Evolutionary conservation across 192 early-diverging fungal genomes (phyloP), one percentile per base, ranked within the genome.

Genomic region (Dissophora globulifera): DNA sequence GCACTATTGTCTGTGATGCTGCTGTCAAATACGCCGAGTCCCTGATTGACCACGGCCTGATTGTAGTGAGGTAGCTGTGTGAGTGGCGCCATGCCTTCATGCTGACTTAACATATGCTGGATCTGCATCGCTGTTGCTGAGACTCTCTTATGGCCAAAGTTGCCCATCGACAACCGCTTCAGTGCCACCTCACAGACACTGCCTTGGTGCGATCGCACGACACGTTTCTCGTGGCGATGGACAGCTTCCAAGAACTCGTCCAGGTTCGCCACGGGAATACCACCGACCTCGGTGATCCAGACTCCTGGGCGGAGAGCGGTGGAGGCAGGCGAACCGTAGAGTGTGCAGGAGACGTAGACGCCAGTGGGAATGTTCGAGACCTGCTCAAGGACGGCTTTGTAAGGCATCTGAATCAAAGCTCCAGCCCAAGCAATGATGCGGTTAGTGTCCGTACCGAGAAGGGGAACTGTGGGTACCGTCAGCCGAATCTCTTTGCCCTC

Each of bases 371-470:
- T 82, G 35, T 83, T 82, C n/a, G 83, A 78, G 5, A 90, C 84
- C 68, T 91, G 90, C 74, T 88, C 88, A 43, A 88, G 68, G 17
- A 91, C 83, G 7, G 91, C 86, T 61, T 86, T 88, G 74, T 91
- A 86, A 29, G 92, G 89, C 33, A 80, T 84, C 64, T 94, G 91
- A 50, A 95, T 85, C 20, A 90, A 63, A 0, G 91, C 93, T 13
- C 95, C 95, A 26, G 91, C 89, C 95, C 95, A 97, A 17, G 87
- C 81, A 32, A 97, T 78, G 0, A 95, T 83, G 31, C 90, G 86
- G 9, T 82, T 83, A 4, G 88, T 92, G 23, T 84, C 88, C 45
- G 82, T 81, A 8, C 84, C 82, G 32, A 81, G 63, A 54, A 81
- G 75, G 2, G 82, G 72, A 7, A 83, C 84, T 1, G 92, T 93